These are phyloP conservation scores for Candida sojae DNA, from an alignment of 1,139 yeast genomes.

Conservation along the genomic window DNA sequence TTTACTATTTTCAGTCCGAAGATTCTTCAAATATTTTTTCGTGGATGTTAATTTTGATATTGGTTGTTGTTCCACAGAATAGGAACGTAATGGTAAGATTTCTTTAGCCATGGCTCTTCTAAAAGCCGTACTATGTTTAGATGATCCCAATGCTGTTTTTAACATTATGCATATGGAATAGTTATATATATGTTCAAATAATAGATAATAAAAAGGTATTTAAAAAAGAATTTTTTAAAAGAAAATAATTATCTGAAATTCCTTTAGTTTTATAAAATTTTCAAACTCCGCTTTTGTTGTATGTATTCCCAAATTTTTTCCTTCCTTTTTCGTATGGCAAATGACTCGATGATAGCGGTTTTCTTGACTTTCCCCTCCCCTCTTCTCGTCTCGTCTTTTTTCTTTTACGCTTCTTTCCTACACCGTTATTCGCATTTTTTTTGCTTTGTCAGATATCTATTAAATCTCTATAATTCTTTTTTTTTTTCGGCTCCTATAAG, in stretches of 20 bases:
- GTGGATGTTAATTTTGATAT: constrained; percentile 5
- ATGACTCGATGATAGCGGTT: neutral
- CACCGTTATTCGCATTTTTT: neutral
- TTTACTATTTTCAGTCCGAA: constrained; percentile 37
- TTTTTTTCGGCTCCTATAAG: constrained; percentile 5
- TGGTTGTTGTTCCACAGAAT: constrained; percentile 12
- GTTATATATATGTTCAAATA: neutral
- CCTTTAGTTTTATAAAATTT: neutral
- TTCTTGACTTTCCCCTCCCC: too few species aligned
- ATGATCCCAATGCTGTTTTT: constrained; percentile 9
- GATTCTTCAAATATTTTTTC: constrained; percentile 19
- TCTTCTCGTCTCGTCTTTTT: neutral
- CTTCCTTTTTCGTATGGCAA: neutral
- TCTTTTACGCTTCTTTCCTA: neutral
- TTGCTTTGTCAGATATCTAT: neutral
- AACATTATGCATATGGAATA: constrained; percentile 5
- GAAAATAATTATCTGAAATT: neutral
- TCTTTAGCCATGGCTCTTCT: constrained; percentile 13
- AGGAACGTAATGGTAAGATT: constrained; percentile 10
- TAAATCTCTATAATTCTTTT: constrained; percentile 5
- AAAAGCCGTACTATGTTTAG: constrained; percentile 13
- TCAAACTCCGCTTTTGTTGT: constrained; percentile 2
- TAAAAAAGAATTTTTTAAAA: neutral
- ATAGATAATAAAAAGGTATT: neutral
- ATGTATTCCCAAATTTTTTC: neutral